Conservation (phyloP, 768 basidiomycete genomes). For the Pholiota molesta region DNA sequence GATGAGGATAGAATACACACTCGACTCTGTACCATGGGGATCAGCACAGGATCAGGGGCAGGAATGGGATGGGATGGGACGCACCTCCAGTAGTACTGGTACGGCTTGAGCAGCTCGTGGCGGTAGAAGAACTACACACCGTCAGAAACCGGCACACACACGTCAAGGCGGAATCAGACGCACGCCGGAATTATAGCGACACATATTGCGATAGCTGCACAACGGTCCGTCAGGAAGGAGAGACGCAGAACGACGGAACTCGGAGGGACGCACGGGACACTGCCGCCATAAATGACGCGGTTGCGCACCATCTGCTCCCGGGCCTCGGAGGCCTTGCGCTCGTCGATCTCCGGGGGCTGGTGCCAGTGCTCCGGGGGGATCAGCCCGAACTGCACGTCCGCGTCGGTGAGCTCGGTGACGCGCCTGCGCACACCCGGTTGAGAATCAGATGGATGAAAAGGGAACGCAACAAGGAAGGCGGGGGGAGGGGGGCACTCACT, state of each 20-base stretch:
- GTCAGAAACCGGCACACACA: too few relatives aligned
- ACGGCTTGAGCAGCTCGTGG: slow-evolving; percentile 66
- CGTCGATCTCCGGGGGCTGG: slow-evolving; percentile 81
- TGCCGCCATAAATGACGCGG: slow-evolving; percentile 46
- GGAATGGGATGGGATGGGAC: slow-evolving; percentile 37
- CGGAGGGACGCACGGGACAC: slow-evolving; percentile 14
- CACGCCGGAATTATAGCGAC: slow-evolving; percentile 73
- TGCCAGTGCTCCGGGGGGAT: slow-evolving; percentile 75
- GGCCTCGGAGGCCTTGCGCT: slow-evolving; percentile 57
- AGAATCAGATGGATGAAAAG: too few relatives aligned
- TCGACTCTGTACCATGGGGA: not conserved
- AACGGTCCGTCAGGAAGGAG: slow-evolving; percentile 12
- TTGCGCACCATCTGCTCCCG: slow-evolving; percentile 64
- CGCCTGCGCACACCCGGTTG: not conserved
- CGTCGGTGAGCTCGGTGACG: slow-evolving; percentile 24
- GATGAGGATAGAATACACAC: not conserved
- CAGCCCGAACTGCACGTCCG: slow-evolving; percentile 53
- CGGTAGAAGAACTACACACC: slow-evolving; percentile 70
- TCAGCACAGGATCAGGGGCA: not conserved
- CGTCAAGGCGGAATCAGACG: slow-evolving; percentile 22
- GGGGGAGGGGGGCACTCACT: slow-evolving; percentile 44
- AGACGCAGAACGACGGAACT: too few relatives aligned
- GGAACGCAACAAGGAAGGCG: not conserved
- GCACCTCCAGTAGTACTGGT: slow-evolving; percentile 76
- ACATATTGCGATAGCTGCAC: slow-evolving; percentile 70